Conservation (phyloP, 257 asterid species). For the Lycium ferocissimum region DNA sequence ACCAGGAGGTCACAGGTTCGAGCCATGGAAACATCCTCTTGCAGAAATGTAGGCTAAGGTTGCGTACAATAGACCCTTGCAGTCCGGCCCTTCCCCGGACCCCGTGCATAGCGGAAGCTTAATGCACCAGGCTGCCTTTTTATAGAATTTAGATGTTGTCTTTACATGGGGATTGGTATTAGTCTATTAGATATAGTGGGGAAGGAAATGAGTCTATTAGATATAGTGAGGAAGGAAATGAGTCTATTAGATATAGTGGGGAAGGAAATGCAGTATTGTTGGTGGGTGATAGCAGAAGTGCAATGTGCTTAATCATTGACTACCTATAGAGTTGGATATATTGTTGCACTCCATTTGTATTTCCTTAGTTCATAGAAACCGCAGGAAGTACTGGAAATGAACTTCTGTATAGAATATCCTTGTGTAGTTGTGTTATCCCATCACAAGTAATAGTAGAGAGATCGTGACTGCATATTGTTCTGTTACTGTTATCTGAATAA, state of each 20-base stretch:
- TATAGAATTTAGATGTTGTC: not conserved
- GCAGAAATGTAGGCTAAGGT: too few species aligned
- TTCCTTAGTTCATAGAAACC: not conserved
- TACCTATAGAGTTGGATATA: not conserved
- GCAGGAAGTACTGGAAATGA: not conserved
- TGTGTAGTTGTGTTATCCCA: not conserved
- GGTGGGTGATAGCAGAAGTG: not conserved
- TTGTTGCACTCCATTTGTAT: not conserved
- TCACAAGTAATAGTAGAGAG: not conserved
- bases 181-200: not conserved
- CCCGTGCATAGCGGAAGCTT: too few species aligned
- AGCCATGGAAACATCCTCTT: too few species aligned
- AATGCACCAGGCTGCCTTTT: too few species aligned
- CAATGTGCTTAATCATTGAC: not conserved
- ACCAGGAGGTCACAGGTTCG: too few species aligned
- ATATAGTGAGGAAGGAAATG: not conserved
- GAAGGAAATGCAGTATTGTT: not conserved
- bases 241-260: too few species aligned
- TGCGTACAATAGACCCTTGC: too few species aligned
- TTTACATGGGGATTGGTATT: not conserved
- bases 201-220: not conserved
- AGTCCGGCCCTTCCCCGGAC: too few species aligned
- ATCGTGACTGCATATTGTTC: not conserved
- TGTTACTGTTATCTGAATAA: not conserved
- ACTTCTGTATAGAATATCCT: not conserved